A percentile compares a stretch with the other conserved stretches of the same genome.
These are phyloP conservation scores for Trametes meyenii DNA, from an alignment of 768 basidiomycete species.

Conservation along the genomic window DNA sequence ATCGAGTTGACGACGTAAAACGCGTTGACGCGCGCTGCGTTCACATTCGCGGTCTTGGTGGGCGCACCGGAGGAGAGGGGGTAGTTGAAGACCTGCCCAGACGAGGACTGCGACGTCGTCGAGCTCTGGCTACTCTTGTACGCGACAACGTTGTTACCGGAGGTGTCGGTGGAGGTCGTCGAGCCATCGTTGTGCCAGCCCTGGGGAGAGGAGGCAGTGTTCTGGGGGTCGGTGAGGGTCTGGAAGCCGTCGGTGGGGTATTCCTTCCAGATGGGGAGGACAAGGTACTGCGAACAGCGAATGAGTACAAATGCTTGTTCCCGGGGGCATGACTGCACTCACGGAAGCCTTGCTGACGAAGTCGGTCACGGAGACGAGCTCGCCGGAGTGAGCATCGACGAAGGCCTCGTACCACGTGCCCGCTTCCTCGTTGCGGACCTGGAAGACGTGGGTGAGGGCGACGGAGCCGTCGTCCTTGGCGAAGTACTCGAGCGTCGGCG, in stretches of 20 bases:
- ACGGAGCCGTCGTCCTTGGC: constrained; percentile 42
- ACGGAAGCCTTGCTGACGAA: constrained; percentile 51
- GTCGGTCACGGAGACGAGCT: constrained; percentile 52
- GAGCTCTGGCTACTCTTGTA: constrained; percentile 33
- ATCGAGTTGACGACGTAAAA: constrained; percentile 66
- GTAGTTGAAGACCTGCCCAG: constrained; percentile 45
- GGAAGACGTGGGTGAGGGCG: constrained; percentile 44
- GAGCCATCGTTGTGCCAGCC: constrained; percentile 54
- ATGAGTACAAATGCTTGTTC: neutral
- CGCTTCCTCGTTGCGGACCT: constrained; percentile 44
- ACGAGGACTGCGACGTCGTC: constrained; percentile 41
- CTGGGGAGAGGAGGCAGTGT: constrained; percentile 52
- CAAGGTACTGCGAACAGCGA: constrained; percentile 40
- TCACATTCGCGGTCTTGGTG: constrained; percentile 47
- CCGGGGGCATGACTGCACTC: constrained; percentile 16
- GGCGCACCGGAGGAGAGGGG: constrained; percentile 41
- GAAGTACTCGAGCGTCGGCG: constrained; percentile 45
- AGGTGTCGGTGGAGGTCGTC: constrained; percentile 38
- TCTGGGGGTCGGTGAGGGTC: constrained; percentile 54
- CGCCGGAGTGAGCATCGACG: constrained; percentile 58
- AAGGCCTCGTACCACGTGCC: constrained; percentile 60
- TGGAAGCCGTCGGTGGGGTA: constrained; percentile 52
- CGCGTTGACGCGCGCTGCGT: constrained; percentile 56
- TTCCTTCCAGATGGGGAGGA: constrained; percentile 55
- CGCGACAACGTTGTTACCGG: constrained; percentile 44